Conservation (phyloP, 2,329 filamentous ascomycete genomes). For the Penicillium sclerotigenum region DNA sequence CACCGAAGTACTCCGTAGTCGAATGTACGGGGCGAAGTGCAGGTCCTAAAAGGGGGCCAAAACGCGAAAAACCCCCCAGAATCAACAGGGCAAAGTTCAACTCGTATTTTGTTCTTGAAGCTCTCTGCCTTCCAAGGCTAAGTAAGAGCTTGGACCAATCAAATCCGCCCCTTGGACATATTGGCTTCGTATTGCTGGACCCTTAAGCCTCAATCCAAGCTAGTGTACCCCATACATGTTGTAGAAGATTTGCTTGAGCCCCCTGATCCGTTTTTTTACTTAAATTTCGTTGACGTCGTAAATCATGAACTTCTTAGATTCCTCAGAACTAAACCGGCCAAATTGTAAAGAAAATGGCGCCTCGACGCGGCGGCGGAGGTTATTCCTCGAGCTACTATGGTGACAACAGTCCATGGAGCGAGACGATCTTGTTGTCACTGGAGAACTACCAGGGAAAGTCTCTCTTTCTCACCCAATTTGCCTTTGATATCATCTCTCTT, state of each 20-base stretch:
- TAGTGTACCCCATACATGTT: background rate
- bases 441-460: background rate
- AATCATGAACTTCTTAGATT: background rate
- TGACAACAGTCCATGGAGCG: conserved; percentile 4
- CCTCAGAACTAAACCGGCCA: background rate
- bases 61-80: background rate
- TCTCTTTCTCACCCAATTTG: conserved; percentile 10
- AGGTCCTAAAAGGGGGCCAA: background rate
- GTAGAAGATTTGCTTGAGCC: background rate
- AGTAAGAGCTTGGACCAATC: background rate
- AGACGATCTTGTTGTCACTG: background rate
- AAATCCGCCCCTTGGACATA: background rate
- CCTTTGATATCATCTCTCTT: conserved; percentile 18
- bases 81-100: background rate
- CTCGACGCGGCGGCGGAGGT: conserved; percentile 13
- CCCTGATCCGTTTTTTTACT: background rate
- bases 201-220: background rate
- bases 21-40: background rate
- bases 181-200: conserved; percentile 3
- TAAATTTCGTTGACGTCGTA: background rate
- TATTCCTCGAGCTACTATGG: background rate
- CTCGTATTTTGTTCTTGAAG: background rate
- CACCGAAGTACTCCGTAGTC: background rate
- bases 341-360: conserved; percentile 10
- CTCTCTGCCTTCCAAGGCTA: background rate